Evolutionary conservation across 2,329 filamentous ascomycete species (phyloP), one percentile per base, ranked within the genome.

Genomic region (Macrophomina tecta): DNA sequence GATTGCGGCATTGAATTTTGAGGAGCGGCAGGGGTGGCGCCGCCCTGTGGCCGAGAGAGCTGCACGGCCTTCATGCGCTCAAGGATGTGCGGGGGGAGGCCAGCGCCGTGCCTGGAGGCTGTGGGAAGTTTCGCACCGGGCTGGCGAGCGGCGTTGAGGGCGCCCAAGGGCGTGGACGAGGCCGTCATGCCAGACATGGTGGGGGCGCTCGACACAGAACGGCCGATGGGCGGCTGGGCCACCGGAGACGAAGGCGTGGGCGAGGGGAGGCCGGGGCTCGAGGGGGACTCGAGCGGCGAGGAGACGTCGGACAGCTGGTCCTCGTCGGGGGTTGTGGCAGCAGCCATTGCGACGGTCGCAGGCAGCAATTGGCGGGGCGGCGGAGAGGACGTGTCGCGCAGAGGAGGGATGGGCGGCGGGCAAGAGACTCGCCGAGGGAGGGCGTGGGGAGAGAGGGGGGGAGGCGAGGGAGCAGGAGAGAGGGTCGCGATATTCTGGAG

Each of bases 101-200:
- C 83, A 58, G 84, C 84, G 48, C 82, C 80, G 66, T 83, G 78
- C 72, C 77, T 78, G 68, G 80, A 78, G 63, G 80, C 79, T 48
- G 82, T 77, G 28, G 79, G 76, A 6, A 80, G 77, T 3, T 79
- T 77, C 36, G 77, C 74, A 28, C 77, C 78, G 14, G 85, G 85
- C 73, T 87, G 82, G 70, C 89, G 82, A 46, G 88, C 88, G 58
- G 88, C 87, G 77, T 90, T 93, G 73, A 97, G 82, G 67, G 91
- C 86, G 48, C 93, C 93, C 4, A 94, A 83, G 48, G 92, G 89
- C 34, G 91, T 95, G n/a, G 93, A 97, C n/a, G 89, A 93, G 6
- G 90, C 82, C 66, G 87, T 92, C 88, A 97, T 93, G 67, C 80
- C 78, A 30, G 79, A 78, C 36, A 81, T 75, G 65, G 81, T 82